Evolutionary conservation across 1,284 basidiomycete species (phyloP).

Genomic region (Ustilago xerochloae): DNA sequence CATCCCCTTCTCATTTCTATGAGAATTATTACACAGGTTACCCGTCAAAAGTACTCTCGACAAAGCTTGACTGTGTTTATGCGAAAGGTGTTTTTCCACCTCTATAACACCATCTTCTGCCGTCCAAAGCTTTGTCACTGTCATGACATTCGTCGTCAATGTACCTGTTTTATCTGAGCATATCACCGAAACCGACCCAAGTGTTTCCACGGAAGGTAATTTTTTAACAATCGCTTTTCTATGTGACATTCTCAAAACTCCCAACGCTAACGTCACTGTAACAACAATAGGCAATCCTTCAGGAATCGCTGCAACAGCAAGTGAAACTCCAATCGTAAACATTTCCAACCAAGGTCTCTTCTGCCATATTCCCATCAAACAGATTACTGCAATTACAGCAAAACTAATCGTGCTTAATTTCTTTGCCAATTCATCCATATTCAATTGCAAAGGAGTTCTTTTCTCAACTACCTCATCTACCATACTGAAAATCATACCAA

Average conservation of each 20-base stretch:
- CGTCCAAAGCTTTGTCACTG: slow-evolving; percentile 85
- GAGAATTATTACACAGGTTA: slow-evolving; percentile 73
- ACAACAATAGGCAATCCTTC: slow-evolving; percentile 97
- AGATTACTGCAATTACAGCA: slow-evolving; percentile 90
- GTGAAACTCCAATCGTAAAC: slow-evolving; percentile 98
- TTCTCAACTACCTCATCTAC: slow-evolving; percentile 97
- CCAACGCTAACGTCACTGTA: slow-evolving; percentile 93
- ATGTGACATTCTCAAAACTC: slow-evolving; percentile 91
- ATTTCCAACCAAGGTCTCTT: slow-evolving; percentile 92
- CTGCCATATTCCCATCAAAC: slow-evolving; percentile 88
- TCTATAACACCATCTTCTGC: slow-evolving; percentile 80
- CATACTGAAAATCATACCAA: slow-evolving; percentile 96
- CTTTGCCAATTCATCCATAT: slow-evolving; percentile 96
- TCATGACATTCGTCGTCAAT: slow-evolving; percentile 94
- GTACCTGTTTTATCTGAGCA: slow-evolving; percentile 99
- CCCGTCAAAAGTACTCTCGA: slow-evolving; percentile 77
- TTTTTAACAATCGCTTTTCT: slow-evolving; percentile 97
- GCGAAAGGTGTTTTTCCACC: slow-evolving; percentile 69
- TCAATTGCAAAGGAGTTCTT: slow-evolving; percentile 89
- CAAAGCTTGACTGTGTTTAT: slow-evolving; percentile 71
- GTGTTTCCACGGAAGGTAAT: slow-evolving; percentile 90
- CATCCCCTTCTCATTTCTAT: slow-evolving; percentile 78
- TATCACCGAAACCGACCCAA: slow-evolving; percentile 93
- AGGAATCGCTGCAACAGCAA: slow-evolving; percentile 96
- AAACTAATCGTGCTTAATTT: slow-evolving; percentile 90